A percentile compares a stretch with the other conserved stretches of the same genome.
These are phyloP conservation scores for Raphanus raphanistrum DNA, from an alignment of 345 rosid species.

Conservation along the genomic window DNA sequence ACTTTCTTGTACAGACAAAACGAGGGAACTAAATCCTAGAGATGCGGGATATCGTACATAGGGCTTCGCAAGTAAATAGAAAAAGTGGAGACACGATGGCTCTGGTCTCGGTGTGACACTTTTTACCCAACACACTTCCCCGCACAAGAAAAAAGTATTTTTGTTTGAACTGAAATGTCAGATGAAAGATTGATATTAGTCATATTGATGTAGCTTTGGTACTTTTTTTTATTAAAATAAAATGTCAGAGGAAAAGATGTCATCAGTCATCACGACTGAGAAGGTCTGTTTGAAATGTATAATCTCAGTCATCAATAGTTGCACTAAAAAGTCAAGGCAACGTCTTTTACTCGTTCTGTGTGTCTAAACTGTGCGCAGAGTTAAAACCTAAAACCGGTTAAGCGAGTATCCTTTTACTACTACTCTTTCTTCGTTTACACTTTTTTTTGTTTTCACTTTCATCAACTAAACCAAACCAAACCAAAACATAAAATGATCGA, in stretches of 20 bases:
- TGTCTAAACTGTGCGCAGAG: neutral
- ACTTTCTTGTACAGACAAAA: constrained; percentile 4
- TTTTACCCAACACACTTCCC: constrained; percentile 11
- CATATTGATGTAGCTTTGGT: neutral
- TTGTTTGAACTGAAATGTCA: neutral
- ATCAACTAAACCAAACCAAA: neutral
- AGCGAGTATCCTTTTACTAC: neutral
- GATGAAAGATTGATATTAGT: neutral
- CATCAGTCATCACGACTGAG: constrained; percentile 9
- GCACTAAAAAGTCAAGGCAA: neutral
- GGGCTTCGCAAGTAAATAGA: constrained; percentile 20
- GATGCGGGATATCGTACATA: constrained; percentile 31
- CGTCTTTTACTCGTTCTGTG: neutral
- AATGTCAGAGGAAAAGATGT: constrained; percentile 21
- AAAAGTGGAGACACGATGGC: constrained; percentile 35
- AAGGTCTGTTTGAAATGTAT: constrained; percentile 16
- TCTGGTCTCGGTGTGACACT: constrained; percentile 39
- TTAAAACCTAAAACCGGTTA: neutral
- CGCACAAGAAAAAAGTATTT: neutral
- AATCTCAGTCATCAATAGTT: neutral
- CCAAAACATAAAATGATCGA: neutral
- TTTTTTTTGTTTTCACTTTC: neutral
- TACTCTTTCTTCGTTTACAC: neutral
- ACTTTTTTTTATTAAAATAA: neutral
- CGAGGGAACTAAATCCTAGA: constrained; percentile 34